phyloP scores from a whole-genome alignment of 306 rosid genomes.

The Cucurbita moschata region DNA sequence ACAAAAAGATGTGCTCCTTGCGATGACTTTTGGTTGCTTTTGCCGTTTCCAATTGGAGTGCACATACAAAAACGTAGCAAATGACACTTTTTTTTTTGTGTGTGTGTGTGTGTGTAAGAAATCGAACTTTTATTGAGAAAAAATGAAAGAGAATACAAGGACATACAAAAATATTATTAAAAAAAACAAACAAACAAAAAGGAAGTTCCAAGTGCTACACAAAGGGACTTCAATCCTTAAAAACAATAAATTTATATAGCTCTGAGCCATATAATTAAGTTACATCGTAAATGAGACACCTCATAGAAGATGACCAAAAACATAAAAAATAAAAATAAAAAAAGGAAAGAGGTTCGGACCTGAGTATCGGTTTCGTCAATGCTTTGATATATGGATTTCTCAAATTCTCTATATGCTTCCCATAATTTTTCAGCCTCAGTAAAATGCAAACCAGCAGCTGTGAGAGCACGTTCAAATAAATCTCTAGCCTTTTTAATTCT shows the following conservation, averaged over 20 bases:
- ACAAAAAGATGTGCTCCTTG: neutral
- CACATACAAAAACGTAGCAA: neutral
- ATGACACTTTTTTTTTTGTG: too few species aligned
- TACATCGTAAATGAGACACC: neutral
- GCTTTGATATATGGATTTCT: slow-evolving; percentile 43
- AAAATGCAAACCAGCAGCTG: slow-evolving; percentile 81
- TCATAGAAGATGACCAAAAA: neutral
- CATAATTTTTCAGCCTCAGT: slow-evolving; percentile 60
- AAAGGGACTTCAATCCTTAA: neutral
- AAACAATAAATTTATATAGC: neutral
- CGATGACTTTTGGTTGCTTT: neutral
- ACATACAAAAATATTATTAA: too few species aligned
- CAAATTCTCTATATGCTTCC: slow-evolving; percentile 68
- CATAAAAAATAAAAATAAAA: neutral
- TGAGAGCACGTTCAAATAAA: slow-evolving; percentile 68
- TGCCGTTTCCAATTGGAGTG: neutral
- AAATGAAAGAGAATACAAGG: neutral
- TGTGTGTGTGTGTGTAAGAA: too few species aligned
- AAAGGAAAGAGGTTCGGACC: slow-evolving; percentile 26
- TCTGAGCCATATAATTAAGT: neutral
- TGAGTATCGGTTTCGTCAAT: slow-evolving; percentile 40
- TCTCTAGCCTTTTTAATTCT: slow-evolving; percentile 64
- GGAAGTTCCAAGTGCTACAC: neutral
- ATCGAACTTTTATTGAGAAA: neutral
- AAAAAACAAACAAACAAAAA: neutral